Base-by-base conservation (phyloP, 2,329 filamentous ascomycete genomes). In the Aspergillus tamarii region DNA sequence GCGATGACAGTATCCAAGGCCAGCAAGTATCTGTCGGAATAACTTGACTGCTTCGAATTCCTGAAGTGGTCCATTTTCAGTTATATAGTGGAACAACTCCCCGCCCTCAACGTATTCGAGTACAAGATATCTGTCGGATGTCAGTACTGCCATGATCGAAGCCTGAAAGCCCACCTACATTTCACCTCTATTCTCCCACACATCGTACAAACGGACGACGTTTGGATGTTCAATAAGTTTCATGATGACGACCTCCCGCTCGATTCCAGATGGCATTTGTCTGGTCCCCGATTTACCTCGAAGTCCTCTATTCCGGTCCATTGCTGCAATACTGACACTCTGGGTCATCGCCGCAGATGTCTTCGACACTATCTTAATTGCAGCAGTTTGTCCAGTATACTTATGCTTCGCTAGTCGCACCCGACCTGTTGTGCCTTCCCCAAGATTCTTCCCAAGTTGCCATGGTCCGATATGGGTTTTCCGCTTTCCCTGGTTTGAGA, bases 171-270 rank as follows among this genome's bases (percentile, higher is more conserved):
- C 12, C 8, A 81, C 91, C 82, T 84, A 97, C 92, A 99, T 89
- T 78, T 99, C 94, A 62, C 93, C 91, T 26, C 92, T 87, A 75
- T 97, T 98, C 80, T 99, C 95, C 94, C 94, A 99, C 34, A 99
- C 94, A 79, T 99, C 95, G 75, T 94, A 95, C 11, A 99, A 82
- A 69, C 91, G 92, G 78, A 97, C 94, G 72, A 98, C 94, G 76
- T 98, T 95, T 7, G 91, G 92, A 79, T 99, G 95, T 73, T 97
- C 90, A 65, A 98, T 92, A 63, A 98, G 85, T 80, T 97, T 98
- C 86, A 99, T 93, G 71, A 99, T 96, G 36, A 94, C 93, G 46
- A 99, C 94, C 76, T 99, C 95, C 60, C 95, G 87, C 79, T 98
- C 94, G 65, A 99, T 91, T 1, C 93, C 91, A 72, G 94, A 88